Conservation (phyloP, 352 stramenopile genomes). For the Phytophthora macrochlamydospora region DNA sequence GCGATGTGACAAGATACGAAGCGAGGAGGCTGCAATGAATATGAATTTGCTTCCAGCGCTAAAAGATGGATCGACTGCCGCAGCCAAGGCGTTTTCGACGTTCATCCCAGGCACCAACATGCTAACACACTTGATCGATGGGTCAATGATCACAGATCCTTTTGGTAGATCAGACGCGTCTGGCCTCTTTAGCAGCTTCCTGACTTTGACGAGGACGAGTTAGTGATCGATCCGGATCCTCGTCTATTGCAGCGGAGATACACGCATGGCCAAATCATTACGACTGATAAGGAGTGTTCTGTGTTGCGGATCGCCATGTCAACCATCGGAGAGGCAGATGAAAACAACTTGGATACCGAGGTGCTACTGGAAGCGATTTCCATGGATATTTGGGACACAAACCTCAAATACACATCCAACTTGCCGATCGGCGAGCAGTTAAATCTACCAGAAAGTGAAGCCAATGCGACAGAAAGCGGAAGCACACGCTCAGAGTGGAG, state of each 20-base stretch:
- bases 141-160: constrained; percentile 59
- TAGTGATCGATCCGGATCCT: constrained; percentile 71
- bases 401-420: constrained; percentile 86
- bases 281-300: constrained; percentile 58
- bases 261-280: constrained; percentile 37
- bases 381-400: constrained; percentile 86
- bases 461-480: constrained; percentile 10
- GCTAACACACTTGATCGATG: constrained; percentile 79
- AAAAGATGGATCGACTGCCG: constrained; percentile 63
- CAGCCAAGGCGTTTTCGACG: constrained; percentile 75
- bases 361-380: constrained; percentile 87
- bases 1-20: constrained; percentile 50
- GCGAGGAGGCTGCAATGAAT: constrained; percentile 51
- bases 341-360: constrained; percentile 70
- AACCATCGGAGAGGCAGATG: constrained; percentile 58
- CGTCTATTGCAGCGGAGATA: constrained; percentile 38
- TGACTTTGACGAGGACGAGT: constrained; percentile 49
- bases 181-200: constrained; percentile 66
- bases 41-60: constrained; percentile 64
- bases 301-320: constrained; percentile 85
- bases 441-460: constrained; percentile 49
- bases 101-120: constrained; percentile 74
- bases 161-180: constrained; percentile 43
- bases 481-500: constrained; percentile 2
- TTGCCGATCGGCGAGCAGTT: constrained; percentile 70